Evolutionary conservation across 768 basidiomycete genomes (phyloP).

Genomic region (Suillus subaureus): DNA sequence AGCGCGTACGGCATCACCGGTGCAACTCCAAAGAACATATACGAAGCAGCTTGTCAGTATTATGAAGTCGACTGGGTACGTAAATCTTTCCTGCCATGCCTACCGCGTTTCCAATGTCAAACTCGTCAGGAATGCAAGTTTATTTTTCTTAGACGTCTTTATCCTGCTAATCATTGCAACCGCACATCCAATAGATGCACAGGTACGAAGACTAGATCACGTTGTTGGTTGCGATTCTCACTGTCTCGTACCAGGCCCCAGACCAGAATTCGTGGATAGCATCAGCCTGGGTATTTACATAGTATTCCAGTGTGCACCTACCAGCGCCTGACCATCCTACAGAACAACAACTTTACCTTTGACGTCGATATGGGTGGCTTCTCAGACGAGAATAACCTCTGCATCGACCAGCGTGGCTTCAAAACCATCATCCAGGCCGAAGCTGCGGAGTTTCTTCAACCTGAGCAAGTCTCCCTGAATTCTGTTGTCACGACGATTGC

Average conservation of each 20-base stretch:
- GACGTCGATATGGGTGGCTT: slow-evolving; percentile 56
- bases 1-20: slow-evolving; percentile 57
- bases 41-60: slow-evolving; percentile 59
- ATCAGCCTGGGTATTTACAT: slow-evolving; percentile 55
- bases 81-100: background rate
- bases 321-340: slow-evolving; percentile 10
- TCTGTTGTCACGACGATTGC: slow-evolving; percentile 50
- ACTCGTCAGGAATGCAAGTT: slow-evolving; percentile 32
- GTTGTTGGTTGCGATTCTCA: slow-evolving; percentile 11
- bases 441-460: slow-evolving; percentile 54
- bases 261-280: slow-evolving; percentile 66
- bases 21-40: slow-evolving; percentile 43
- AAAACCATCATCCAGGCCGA: slow-evolving; percentile 57
- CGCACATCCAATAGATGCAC: slow-evolving; percentile 21
- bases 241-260: slow-evolving; percentile 55
- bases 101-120: slow-evolving; percentile 8
- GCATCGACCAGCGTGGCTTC: slow-evolving; percentile 66
- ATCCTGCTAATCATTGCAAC: slow-evolving; percentile 9
- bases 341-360: slow-evolving; percentile 68
- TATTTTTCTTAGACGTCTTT: background rate
- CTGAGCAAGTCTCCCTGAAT: slow-evolving; percentile 50
- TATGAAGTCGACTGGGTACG: slow-evolving; percentile 46
- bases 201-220: slow-evolving; percentile 20
- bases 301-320: background rate
- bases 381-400: slow-evolving; percentile 53